Conservation (phyloP, 352 stramenopile genomes). For the Phytophthora agathidicida region DNA sequence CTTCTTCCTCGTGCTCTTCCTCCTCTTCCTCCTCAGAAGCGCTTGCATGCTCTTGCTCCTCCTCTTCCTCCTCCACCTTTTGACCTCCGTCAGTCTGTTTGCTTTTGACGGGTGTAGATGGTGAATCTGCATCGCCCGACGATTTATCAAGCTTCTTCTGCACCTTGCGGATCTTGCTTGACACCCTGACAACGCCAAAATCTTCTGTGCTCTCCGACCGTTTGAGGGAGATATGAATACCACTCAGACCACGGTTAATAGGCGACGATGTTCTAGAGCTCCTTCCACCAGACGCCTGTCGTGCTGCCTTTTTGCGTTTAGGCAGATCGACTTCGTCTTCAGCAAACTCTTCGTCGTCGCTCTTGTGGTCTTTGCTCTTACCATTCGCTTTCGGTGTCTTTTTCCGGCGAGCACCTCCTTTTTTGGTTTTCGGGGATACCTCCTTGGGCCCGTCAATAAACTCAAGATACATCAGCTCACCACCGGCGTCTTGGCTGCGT, state of each 20-base stretch:
- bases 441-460: conserved; percentile 82
- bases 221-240: conserved; percentile 54
- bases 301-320: conserved; percentile 47
- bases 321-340: conserved; percentile 39
- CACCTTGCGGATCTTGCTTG: conserved; percentile 44
- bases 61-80: conserved; percentile 34
- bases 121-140: conserved; percentile 6
- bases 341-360: conserved; percentile 60
- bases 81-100: conserved; percentile 10
- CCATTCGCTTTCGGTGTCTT: conserved; percentile 44
- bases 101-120: conserved; percentile 14
- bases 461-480: conserved; percentile 87
- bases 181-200: conserved; percentile 49
- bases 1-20: conserved; percentile 22
- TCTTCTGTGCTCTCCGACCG: conserved; percentile 19
- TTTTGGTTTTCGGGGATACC: conserved; percentile 43
- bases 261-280: conserved; percentile 34
- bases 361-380: conserved; percentile 41
- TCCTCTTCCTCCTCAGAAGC: conserved; percentile 42
- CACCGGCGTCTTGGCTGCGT: conserved; percentile 83
- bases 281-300: conserved; percentile 34
- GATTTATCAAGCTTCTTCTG: conserved; percentile 49
- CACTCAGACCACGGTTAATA: conserved; percentile 22
- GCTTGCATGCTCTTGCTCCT: conserved; percentile 40
- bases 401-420: conserved; percentile 39